phyloP scores from a whole-genome alignment of 441 rosid species.

The Omphalea diandra region DNA sequence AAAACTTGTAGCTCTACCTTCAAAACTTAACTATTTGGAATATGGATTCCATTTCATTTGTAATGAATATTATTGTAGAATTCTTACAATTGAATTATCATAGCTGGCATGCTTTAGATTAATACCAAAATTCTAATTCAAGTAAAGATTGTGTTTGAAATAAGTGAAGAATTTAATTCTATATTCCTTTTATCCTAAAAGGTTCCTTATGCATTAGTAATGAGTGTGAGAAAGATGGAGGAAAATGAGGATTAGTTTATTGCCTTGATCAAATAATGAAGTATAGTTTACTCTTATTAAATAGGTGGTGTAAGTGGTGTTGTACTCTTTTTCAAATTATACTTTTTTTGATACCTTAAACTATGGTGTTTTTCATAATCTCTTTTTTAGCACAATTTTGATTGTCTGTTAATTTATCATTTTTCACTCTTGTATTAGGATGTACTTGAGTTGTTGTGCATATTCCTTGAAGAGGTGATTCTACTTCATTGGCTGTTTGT shows the following conservation, averaged over 20 bases:
- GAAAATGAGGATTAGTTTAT: too few relatives aligned
- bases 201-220: background rate
- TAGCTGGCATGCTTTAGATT: background rate
- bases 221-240: background rate
- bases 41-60: background rate
- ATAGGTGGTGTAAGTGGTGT: background rate
- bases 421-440: background rate
- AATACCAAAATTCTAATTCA: background rate
- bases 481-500: background rate
- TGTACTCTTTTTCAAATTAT: background rate
- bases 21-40: slow-evolving; percentile 5
- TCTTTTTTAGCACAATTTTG: background rate
- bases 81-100: background rate
- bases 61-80: background rate
- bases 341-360: background rate
- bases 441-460: background rate
- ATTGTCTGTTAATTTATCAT: background rate
- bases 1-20: slow-evolving; percentile 1
- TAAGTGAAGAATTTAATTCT: background rate
- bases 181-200: background rate
- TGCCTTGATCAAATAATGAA: background rate
- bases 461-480: background rate
- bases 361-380: background rate
- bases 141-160: background rate
- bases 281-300: background rate